phyloP scores from a whole-genome alignment of 2,329 filamentous ascomycete genomes.

The Fusarium equiseti region DNA sequence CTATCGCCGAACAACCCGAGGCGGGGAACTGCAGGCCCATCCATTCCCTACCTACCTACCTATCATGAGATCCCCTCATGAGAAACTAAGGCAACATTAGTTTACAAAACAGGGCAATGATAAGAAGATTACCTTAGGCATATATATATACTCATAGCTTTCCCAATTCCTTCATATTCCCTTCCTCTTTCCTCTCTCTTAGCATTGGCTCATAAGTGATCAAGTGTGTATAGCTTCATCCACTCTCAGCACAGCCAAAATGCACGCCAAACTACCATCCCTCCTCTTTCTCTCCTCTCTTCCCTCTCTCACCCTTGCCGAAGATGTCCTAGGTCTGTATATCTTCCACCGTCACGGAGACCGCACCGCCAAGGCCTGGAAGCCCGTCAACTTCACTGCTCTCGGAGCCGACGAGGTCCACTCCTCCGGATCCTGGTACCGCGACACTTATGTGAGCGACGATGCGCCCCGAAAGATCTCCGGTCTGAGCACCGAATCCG shows the following conservation, averaged over 20 bases:
- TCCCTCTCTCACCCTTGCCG: slow-evolving; percentile 58
- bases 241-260: slow-evolving; percentile 36
- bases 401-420: slow-evolving; percentile 83
- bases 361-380: slow-evolving; percentile 80
- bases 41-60: neutral
- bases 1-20: slow-evolving; percentile 27
- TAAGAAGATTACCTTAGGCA: neutral
- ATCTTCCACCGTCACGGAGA: slow-evolving; percentile 94
- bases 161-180: neutral
- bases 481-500: slow-evolving; percentile 74
- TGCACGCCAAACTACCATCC: slow-evolving; percentile 58
- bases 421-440: slow-evolving; percentile 79
- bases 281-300: slow-evolving; percentile 53
- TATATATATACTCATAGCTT: slow-evolving; percentile 1
- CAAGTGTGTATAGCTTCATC: slow-evolving; percentile 21
- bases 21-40: slow-evolving; percentile 12
- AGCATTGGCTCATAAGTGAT: neutral
- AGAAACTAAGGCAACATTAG: neutral
- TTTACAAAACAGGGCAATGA: neutral
- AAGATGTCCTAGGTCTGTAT: slow-evolving; percentile 84
- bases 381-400: slow-evolving; percentile 79
- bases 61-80: slow-evolving; percentile 1
- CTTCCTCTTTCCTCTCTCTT: neutral
- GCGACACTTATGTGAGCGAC: slow-evolving; percentile 77
- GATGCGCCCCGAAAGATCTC: slow-evolving; percentile 71